Base-by-base conservation (phyloP, 2,329 filamentous ascomycete genomes). In the Tolypocladium inflatum region DNA sequence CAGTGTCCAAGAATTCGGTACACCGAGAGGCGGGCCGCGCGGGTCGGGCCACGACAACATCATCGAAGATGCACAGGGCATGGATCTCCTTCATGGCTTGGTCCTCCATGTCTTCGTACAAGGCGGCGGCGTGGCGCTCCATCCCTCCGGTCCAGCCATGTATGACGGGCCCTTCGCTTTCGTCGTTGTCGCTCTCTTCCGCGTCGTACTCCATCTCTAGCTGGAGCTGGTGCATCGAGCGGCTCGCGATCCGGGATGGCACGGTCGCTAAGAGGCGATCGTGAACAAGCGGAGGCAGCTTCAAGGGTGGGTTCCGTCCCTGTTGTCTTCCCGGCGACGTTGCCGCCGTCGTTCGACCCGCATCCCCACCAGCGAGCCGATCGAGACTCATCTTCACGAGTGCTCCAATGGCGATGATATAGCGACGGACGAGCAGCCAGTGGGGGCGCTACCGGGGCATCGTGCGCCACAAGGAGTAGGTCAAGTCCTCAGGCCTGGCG, bases 221-320 rank as follows among this genome's bases (percentile, higher is more conserved):
- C 56, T 65, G 63, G 33, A 65, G 63, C 43, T 65, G 63, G 55
- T 65, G 63, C 62, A 65, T 62, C 3, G 63, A 61, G 33, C 62
- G 59, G 19, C 55, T 55, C 13, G 52, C 54, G 21, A 59, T 56
- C 42, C 54, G 51, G 13, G 56, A 41, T 13, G 58, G 56, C 30
- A 56, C 54, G 42, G 57, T 62, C 37, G 61, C 58, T 23, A 57
- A 54, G 21, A 51, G 35, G 17, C 57, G 58, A 52, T 63, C 61
- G 30, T 56, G 58, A 45, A 64, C 39, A 42, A 65, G 60, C 7
- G 61, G 59, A 39, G 63, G 61, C 23, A 64, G 56, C 56, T 59
- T 62, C 35, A 57, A 35, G 17, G 57, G 55, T 30, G 53, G 53
- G 26, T 15, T n/a, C 17, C 45, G 45, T 26, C 45, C 17, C 45